Conservation (phyloP, 345 rosid species). For the Arabidopsis arenosa region DNA sequence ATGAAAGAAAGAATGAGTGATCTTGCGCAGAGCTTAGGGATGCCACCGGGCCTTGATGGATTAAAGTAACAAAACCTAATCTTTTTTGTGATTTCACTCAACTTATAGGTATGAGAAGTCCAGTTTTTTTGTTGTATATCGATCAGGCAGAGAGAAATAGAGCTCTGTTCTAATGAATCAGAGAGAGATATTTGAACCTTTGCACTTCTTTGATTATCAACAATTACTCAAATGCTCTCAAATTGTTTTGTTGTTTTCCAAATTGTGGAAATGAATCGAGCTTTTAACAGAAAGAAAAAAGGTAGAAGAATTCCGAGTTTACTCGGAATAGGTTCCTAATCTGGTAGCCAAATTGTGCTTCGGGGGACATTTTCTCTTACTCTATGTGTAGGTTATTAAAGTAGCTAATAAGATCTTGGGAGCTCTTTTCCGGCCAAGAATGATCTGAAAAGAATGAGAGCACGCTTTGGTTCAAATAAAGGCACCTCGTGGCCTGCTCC, state of each 20-base stretch:
- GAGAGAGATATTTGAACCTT: conserved; percentile 24
- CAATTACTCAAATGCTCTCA: conserved; percentile 34
- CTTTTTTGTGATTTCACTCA: neutral
- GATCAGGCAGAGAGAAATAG: conserved; percentile 26
- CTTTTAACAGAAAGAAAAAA: neutral
- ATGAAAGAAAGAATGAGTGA: conserved; percentile 92
- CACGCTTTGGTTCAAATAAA: conserved; percentile 58
- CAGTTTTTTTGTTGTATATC: conserved; percentile 22
- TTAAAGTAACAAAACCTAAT: conserved; percentile 49
- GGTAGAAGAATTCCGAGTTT: conserved; percentile 26
- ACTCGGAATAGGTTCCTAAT: conserved; percentile 38
- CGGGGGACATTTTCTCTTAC: conserved; percentile 17
- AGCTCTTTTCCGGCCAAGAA: conserved; percentile 61
- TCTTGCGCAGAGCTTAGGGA: conserved; percentile 92
- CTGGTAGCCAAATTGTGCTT: conserved; percentile 25
- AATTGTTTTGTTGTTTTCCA: conserved; percentile 31
- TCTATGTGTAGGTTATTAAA: conserved; percentile 32
- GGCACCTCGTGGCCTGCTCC: conserved; percentile 81
- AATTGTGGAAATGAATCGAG: conserved; percentile 34
- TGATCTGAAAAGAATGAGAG: conserved; percentile 58
- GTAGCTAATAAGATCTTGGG: conserved; percentile 49
- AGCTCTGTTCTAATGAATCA: conserved; percentile 21
- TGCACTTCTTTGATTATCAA: conserved; percentile 22
- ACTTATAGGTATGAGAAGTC: conserved; percentile 29
- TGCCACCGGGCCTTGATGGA: conserved; percentile 89